Base-by-base conservation (phyloP, 331 rosid species). In the Cydonia oblonga region DNA sequence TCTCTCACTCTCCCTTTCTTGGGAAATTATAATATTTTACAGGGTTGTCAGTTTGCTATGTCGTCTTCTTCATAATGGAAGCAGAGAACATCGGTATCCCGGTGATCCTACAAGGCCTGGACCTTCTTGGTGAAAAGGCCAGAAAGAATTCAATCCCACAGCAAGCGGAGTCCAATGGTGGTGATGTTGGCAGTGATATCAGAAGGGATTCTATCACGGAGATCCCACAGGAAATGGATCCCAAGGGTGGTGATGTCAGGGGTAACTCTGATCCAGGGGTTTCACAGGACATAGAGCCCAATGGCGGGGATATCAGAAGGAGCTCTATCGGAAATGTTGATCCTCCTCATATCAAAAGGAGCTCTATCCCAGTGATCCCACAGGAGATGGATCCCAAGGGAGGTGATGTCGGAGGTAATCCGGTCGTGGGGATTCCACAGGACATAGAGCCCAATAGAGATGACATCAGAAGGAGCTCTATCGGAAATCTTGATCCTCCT, bases 71-170 rank as follows among this genome's bases (percentile, higher is more conserved):
- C 49, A 20, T 74, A 71, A 86, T 81, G 90, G 70, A 80, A 28
- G 82, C 75, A 76, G 85, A 82, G 75, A 78, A 72, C 78, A 57
- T 29, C 53, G 81, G 70, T 59, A 69, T 72, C 76, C 89, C 81
- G 24, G 56, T 66, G 70, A 75, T 71, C 68, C 58, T 71, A 40
- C 68, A 59, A 71, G 75, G 12, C 75, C n/a, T 62, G 33, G 23
- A 62, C 20, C 40, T 28, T 49, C 22, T 19, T 16, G 42, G 66
- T 59, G 35, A 26, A 7, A 25, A 25, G 64, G 30, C 20, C 10
- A 29, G n/a, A 49, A 49, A 18, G 9, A 49, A 49, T 49, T 49
- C 10, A 23, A 54, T 58, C 24, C 16, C 51, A 35, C 52, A 54
- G 52, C 65, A 52, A 29, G 15, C 5, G 9, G 63, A 71, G 12